phyloP scores from a whole-genome alignment of 495 filamentous ascomycete species.

The Aspergillus indologenus region DNA sequence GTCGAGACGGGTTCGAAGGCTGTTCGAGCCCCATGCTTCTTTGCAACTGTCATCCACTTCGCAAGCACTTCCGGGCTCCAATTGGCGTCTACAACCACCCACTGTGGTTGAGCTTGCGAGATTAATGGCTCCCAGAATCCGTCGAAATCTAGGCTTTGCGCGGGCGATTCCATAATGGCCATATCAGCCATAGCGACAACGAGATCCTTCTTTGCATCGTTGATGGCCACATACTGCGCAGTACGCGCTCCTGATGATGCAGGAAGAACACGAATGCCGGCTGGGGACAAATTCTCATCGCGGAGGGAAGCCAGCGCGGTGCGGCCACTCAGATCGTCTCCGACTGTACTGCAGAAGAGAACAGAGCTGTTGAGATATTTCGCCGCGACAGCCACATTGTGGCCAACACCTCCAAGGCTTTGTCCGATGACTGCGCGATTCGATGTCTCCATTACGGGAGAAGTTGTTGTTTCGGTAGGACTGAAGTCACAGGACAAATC shows the following conservation, averaged over 20 bases:
- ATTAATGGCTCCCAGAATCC: conserved; percentile 59
- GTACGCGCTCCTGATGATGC: conserved; percentile 57
- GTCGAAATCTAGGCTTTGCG: conserved; percentile 40
- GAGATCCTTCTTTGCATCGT: conserved; percentile 77
- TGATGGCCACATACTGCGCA: conserved; percentile 87
- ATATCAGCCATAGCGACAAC: conserved; percentile 92
- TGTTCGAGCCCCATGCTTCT: conserved; percentile 51
- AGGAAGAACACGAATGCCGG: conserved; percentile 57
- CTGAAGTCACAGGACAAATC: conserved; percentile 82
- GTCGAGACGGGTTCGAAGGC: conserved; percentile 90
- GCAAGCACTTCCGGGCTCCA: conserved; percentile 63
- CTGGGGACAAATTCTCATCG: conserved; percentile 58
- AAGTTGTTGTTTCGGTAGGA: conserved; percentile 33
- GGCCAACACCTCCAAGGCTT: conserved; percentile 88
- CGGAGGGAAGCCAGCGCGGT: conserved; percentile 62
- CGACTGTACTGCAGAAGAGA: conserved; percentile 72
- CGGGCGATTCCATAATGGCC: conserved; percentile 68
- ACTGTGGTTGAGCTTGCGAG: conserved; percentile 55
- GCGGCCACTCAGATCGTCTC: conserved; percentile 71
- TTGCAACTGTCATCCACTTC: conserved; percentile 60
- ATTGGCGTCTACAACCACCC: conserved; percentile 80
- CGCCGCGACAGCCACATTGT: conserved; percentile 82
- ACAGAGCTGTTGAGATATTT: conserved; percentile 57
- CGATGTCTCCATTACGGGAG: conserved; percentile 71
- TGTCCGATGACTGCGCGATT: conserved; percentile 79